Base-by-base conservation (phyloP, 2,329 filamentous ascomycete species). In the Colletotrichum sansevieriae region DNA sequence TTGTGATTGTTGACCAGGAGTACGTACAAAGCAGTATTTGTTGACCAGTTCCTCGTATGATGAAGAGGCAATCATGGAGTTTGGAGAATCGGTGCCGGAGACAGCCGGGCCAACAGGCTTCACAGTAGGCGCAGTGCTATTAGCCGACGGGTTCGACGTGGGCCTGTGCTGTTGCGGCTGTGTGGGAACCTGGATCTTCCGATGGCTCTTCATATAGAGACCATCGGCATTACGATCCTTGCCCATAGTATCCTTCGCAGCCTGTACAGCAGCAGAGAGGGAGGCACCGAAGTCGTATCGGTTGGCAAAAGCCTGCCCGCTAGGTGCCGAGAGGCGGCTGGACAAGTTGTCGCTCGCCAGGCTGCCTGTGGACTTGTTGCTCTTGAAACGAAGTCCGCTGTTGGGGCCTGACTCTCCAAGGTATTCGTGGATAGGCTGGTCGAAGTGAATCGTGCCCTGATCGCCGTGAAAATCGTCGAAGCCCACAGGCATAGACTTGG, bases 1-100 rank as follows among this genome's bases (percentile, higher is more conserved):
- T 72, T 74, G 72, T 75, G 75, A 74, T 41, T 75, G 75, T 61
- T 76, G 73, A 74, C 78, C 78, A 73, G 80, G 81, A 77, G 87
- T 87, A 97, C 95, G 90, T 95, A 98, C 95, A 89, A 98, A 99
- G 87, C 96, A 99, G 87, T 97, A 99, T 85, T 97, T 98, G 85
- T 97, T 95, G 80, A 99, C 92, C 73, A 99, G 88, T 82, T 99
- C 96, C 82, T 97, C 93, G 80, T 99, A 98, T 69, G 95, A 95
- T 70, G 93, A 90, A 72, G 94, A 97, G 70, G 95, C 89, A 73
- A 97, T 91, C 76, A 81, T 81, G 56, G 82, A 74, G 72, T 81
- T 79, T 84, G 85, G 78, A 76, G 87, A 83, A 81, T 87, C 76
- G 80, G 88, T 78, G 65, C 81, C 82, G 70, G 79, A 76, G 61